Evolutionary conservation across 2,329 filamentous ascomycete species (phyloP), one percentile per base, ranked within the genome.

Genomic region (Botrytis squamosa): DNA sequence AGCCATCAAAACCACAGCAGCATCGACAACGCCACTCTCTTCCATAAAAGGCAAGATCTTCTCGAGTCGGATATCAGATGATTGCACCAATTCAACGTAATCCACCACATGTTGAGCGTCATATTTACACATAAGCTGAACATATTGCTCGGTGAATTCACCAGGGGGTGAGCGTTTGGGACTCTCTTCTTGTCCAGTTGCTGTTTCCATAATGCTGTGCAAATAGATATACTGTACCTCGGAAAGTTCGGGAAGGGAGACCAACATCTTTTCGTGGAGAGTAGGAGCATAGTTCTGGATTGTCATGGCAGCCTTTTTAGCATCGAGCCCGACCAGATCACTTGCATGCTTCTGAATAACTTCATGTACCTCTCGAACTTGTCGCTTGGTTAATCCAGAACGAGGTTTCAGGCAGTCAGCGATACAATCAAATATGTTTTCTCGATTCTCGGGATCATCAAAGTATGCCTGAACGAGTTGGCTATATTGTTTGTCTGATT

Each of bases 41-140:
- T 99, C 97, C 86, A 99, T 94, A 0, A 91, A 91, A 6, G 95
- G 94, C 12, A 99, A 86, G 1, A 99, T 87, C 70, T 90, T 88
- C 20, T 96, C 93, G 0, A 99, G 87, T 38, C 90, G 88, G 42
- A 99, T 84, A 80, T 98, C 91, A 18, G 92, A 90, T 4, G 91
- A 90, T 77, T 94, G 92, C 3, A 97, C 86, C 1, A 89, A 81
- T 55, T 92, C 90, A 42, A 98, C 89, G 81, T 96, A 99, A 72
- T 94, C 91, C 4, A 93, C 93, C 2, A 99, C 95, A 78, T 95
- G 93, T 0, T 87, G 84, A 4, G 94, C 89, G 74, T 97, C 89
- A 81, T 94, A 97, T 73, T 85, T 89, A 83, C 97, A 99, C 91
- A 98, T 95, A 38, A 99, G 88, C 78, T 92, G 92, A 7, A 98